Conservation (phyloP, 176 grass and related monocot species). For the Triticum turgidum region DNA sequence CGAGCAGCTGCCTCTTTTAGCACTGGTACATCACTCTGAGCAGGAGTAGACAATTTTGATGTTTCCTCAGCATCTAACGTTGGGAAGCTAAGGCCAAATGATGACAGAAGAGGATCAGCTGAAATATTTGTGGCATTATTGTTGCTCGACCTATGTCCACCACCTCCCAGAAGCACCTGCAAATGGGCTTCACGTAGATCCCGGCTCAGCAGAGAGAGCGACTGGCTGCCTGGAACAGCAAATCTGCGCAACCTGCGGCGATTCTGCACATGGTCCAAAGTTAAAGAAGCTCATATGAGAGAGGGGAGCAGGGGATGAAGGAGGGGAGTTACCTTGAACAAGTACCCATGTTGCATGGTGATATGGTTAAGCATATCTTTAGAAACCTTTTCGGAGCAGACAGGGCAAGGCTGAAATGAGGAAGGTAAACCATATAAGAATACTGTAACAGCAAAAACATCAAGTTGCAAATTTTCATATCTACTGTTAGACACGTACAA, state of each 20-base stretch:
- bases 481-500: neutral
- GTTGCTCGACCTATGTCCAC: conserved; percentile 60
- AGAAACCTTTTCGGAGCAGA: conserved; percentile 86
- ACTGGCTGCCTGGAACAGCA: conserved; percentile 71
- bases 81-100: conserved; percentile 73
- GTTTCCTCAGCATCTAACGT: conserved; percentile 62
- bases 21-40: conserved; percentile 37
- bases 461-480: neutral
- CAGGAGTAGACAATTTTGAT: conserved; percentile 63
- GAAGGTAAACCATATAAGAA: conserved; percentile 15
- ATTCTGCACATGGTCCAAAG: conserved; percentile 53
- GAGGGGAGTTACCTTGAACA: conserved; percentile 70
- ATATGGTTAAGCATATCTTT: conserved; percentile 97
- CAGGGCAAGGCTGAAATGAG: conserved; percentile 75
- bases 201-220: conserved; percentile 71
- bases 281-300: conserved; percentile 27
- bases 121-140: conserved; percentile 63
- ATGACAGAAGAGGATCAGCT: conserved; percentile 86
- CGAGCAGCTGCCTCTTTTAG: conserved; percentile 44
- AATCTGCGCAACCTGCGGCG: conserved; percentile 72
- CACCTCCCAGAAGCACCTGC: conserved; percentile 77
- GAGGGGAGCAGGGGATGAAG: neutral
- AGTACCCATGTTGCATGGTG: conserved; percentile 81
- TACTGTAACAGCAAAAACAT: neutral
- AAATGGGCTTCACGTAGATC: conserved; percentile 89